Evolutionary conservation across 495 filamentous ascomycete species (phyloP).

Genomic region (Penicillium canescens): DNA sequence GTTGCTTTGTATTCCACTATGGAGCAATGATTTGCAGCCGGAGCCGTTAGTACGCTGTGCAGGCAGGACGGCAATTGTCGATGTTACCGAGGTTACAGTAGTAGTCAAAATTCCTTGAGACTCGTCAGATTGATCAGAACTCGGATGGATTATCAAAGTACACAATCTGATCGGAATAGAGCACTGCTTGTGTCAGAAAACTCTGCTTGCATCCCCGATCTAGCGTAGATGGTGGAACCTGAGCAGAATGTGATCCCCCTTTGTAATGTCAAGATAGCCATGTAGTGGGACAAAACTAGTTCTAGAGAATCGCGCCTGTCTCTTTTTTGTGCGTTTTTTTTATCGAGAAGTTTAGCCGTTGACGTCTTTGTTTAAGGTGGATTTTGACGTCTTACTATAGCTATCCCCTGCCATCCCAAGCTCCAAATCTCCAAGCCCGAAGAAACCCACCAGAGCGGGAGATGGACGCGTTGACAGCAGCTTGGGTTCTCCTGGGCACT

Average conservation of each 20-base stretch:
- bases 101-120: not conserved
- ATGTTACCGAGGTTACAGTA: slow-evolving; percentile 1
- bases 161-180: slow-evolving; percentile 2
- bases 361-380: not conserved
- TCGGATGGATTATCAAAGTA: not conserved
- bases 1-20: not conserved
- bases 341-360: not conserved
- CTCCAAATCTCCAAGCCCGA: not conserved
- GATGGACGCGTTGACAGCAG: slow-evolving; percentile 26
- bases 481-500: slow-evolving; percentile 24
- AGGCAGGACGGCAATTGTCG: not conserved
- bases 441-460: slow-evolving; percentile 18
- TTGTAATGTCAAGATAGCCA: not conserved
- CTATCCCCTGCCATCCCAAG: not conserved
- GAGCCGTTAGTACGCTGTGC: not conserved
- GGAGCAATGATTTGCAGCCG: not conserved
- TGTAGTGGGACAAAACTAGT: no score
- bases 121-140: slow-evolving; percentile 4
- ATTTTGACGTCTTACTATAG: not conserved
- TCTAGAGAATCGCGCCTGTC: no score
- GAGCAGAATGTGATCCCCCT: not conserved
- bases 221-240: slow-evolving; percentile 5
- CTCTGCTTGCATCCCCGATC: slow-evolving; percentile 7
- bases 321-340: no score
- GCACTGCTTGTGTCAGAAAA: slow-evolving; percentile 2